phyloP scores from a whole-genome alignment of 1,284 basidiomycete genomes.

The Coniferiporia sulphurascens region DNA sequence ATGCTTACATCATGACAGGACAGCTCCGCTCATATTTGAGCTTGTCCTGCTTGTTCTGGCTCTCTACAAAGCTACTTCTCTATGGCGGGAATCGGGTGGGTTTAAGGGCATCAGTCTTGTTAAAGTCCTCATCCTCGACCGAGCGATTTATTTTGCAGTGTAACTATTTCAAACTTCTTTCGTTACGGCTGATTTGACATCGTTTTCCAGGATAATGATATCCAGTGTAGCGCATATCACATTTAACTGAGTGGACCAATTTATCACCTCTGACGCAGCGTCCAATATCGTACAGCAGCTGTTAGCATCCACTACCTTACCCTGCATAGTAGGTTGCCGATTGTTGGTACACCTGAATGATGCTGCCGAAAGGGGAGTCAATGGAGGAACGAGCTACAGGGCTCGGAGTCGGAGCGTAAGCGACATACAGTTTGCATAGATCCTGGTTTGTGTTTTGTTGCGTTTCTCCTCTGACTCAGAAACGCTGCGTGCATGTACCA shows the following conservation, averaged over 20 bases:
- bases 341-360: neutral
- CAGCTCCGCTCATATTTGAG: conserved; percentile 1
- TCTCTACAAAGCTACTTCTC: neutral
- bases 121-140: neutral
- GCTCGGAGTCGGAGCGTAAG: neutral
- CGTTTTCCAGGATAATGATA: too few relatives aligned
- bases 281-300: neutral
- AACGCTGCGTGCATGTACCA: too few relatives aligned
- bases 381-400: neutral
- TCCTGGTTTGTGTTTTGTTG: too few relatives aligned
- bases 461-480: too few relatives aligned
- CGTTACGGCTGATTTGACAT: too few relatives aligned
- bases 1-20: neutral
- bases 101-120: neutral
- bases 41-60: neutral
- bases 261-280: neutral
- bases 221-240: neutral
- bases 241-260: neutral
- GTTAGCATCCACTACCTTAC: neutral
- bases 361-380: neutral
- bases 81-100: neutral
- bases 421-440: neutral
- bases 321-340: neutral
- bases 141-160: conserved; percentile 1
- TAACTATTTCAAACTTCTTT: neutral